phyloP scores from a whole-genome alignment of 78 protist genomes.

The Creolimax fragrantissima region DNA sequence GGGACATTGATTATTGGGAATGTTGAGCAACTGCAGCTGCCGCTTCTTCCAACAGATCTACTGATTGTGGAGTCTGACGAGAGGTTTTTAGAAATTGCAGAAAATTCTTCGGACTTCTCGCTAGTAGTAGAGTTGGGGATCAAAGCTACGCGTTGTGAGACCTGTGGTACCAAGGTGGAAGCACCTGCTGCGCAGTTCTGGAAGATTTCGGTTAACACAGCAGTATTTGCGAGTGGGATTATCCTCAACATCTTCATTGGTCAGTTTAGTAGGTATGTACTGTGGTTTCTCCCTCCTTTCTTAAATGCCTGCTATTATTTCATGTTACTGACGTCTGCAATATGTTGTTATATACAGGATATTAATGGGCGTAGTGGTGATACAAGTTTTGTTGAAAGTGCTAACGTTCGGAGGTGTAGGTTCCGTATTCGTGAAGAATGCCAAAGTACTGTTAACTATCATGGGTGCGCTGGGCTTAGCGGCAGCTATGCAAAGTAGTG shows the following conservation, averaged over 20 bases:
- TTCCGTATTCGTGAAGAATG: neutral
- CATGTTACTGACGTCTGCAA: too few relatives aligned
- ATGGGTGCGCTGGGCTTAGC: conserved; percentile 9
- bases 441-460: neutral
- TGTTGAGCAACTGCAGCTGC: neutral
- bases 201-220: neutral
- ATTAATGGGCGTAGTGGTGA: neutral
- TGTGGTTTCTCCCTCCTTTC: too few relatives aligned
- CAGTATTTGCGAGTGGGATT: neutral
- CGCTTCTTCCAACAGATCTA: neutral
- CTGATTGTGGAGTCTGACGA: neutral
- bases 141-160: neutral
- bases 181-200: neutral
- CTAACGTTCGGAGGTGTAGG: neutral
- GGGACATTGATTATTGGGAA: neutral
- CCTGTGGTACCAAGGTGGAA: neutral
- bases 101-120: neutral
- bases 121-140: neutral
- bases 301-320: too few relatives aligned
- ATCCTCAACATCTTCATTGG: neutral
- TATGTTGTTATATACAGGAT: too few relatives aligned
- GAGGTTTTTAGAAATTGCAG: neutral
- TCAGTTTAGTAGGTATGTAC: neutral
- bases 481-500: neutral
- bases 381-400: neutral